These are phyloP conservation scores for Mucor sp. DNA, from an alignment of 371 early-diverging fungal genomes.

Conservation along the genomic window DNA sequence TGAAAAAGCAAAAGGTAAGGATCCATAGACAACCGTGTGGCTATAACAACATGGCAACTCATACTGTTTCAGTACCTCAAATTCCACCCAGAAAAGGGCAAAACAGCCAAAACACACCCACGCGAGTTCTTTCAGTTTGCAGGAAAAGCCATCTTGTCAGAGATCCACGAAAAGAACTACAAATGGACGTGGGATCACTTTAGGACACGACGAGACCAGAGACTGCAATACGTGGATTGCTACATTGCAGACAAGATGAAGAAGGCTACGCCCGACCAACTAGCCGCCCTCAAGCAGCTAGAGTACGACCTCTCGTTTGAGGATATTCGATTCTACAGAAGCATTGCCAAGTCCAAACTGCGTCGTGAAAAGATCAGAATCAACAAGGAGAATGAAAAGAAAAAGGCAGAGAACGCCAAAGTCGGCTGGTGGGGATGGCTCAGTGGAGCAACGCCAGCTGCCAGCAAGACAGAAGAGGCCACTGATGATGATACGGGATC, in stretches of 20 bases:
- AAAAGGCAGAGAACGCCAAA: slow-evolving; percentile 29
- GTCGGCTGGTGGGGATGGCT: slow-evolving; percentile 55
- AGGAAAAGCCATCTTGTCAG: slow-evolving; percentile 67
- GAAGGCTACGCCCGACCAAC: slow-evolving; percentile 43
- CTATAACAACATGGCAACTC: background rate
- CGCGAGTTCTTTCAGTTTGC: slow-evolving; percentile 79
- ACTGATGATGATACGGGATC: slow-evolving; percentile 15
- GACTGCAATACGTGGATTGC: slow-evolving; percentile 67
- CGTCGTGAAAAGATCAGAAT: slow-evolving; percentile 57
- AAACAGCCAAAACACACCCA: slow-evolving; percentile 72
- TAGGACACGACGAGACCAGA: slow-evolving; percentile 68
- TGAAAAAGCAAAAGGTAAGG: slow-evolving; percentile 71
- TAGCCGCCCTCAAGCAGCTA: slow-evolving; percentile 48
- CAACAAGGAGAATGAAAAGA: slow-evolving; percentile 38
- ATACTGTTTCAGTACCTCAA: slow-evolving; percentile 60
- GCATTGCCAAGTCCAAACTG: slow-evolving; percentile 63
- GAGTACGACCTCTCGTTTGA: slow-evolving; percentile 72
- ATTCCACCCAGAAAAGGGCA: slow-evolving; percentile 67
- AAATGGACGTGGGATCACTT: slow-evolving; percentile 80
- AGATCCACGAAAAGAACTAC: slow-evolving; percentile 74
- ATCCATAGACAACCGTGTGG: too few relatives aligned
- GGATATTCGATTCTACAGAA: slow-evolving; percentile 80
- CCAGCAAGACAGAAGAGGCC: background rate
- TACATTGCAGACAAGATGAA: slow-evolving; percentile 57
- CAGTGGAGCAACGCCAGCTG: slow-evolving; percentile 9